Evolutionary conservation across 805 yeast genomes (phyloP), one percentile per base, ranked within the genome.

Genomic region (Lipomyces sp.): DNA sequence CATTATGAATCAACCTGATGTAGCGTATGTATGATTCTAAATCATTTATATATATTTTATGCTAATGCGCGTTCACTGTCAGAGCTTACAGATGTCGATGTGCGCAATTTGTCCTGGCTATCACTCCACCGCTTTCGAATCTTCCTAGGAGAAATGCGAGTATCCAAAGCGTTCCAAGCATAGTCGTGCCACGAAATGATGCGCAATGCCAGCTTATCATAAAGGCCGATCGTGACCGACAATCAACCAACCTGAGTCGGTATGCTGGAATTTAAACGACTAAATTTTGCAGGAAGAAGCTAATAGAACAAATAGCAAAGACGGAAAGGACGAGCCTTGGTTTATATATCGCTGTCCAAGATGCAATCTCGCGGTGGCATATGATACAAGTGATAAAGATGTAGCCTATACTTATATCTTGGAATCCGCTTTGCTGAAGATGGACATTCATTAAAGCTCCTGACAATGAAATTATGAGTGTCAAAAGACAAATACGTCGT

Each of bases 311-410:
- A 54, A 11, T 30, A 63, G 69, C 34, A 34, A 29, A 32, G 69
- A 62, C 59, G 66, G 64, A 13, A 39, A 35, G 10, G 33, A 29
- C 4, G 71, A 68, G 59, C 50, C 45, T 33, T 68, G 71, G 71
- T 68, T 35, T 57, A n/a, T 68, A 2, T 60, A 64, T 33, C 59
- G 60, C 3, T 68, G 71, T 33, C 70, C 70, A 34, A 33, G 71
- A 24, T 68, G 71, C 39, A 32, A 57, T 1, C 55, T 66, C 37
- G 65, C 67, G 15, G 18, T 68, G 7, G 71, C 61, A 3, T 68
- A 68, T 37, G 69, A 66, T 55, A 18, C 56, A 6, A 35, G 37
- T n/a, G 57, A 51, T 11, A 32, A 35, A 4, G 63, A 42, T 8
- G 53, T 63, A 4, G 61, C 39, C 10, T 63, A 56, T 18, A 60